Conservation (phyloP, 2,329 filamentous ascomycete genomes). For the Diplodia seriata region DNA sequence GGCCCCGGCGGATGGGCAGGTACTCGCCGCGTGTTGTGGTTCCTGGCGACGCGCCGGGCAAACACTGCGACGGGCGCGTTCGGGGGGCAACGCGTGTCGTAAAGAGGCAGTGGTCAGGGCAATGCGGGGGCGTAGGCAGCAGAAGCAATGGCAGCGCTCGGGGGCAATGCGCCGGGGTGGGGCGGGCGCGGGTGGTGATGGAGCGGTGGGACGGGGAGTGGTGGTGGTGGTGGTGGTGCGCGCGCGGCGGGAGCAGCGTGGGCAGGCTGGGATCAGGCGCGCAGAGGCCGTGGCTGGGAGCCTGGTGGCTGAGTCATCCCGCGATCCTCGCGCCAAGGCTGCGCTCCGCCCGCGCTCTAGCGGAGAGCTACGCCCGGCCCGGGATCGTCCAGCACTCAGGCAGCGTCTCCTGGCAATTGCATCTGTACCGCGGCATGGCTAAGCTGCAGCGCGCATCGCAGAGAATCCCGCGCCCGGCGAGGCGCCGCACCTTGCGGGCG, state of each 20-base stretch:
- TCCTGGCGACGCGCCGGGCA: conserved; percentile 29
- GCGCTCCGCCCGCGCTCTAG: background rate
- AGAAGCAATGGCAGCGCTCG: background rate
- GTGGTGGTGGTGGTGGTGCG: conserved; percentile 8
- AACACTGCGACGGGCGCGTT: conserved; percentile 31
- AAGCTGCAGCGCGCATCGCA: no score
- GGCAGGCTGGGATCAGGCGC: background rate
- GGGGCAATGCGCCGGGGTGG: conserved; percentile 12
- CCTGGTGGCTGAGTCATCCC: conserved; percentile 24
- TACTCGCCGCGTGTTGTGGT: conserved; percentile 32
- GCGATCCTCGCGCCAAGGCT: conserved; percentile 29
- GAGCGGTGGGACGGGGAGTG: conserved; percentile 15
- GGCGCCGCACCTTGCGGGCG: background rate
- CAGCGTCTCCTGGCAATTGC: background rate
- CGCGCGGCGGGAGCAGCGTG: conserved; percentile 6
- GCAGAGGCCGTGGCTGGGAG: conserved; percentile 28
- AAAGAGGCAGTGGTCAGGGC: background rate
- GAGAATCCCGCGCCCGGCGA: background rate
- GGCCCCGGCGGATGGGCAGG: conserved; percentile 20
- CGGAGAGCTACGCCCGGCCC: background rate
- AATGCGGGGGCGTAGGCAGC: background rate
- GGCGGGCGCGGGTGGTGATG: conserved; percentile 18
- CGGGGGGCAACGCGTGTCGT: conserved; percentile 25
- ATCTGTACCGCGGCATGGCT: no score
- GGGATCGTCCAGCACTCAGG: background rate